Evolutionary conservation across 139 green algal species (phyloP).

Genomic region (Asterochloris sp.): DNA sequence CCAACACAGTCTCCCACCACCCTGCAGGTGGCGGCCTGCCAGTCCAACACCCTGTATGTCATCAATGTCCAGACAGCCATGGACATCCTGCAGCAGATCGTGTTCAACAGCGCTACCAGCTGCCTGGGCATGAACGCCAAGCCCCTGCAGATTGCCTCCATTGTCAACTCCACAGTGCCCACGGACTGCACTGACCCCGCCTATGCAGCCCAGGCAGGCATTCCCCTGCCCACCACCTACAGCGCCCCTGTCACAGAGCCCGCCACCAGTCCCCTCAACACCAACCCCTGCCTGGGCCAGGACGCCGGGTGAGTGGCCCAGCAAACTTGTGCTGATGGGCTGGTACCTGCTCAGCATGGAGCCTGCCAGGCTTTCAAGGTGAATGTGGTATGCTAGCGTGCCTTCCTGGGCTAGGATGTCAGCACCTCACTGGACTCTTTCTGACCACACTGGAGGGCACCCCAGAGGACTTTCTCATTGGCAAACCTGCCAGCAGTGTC

Average conservation of each 20-base stretch:
- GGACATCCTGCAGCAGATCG: slow-evolving; percentile 2
- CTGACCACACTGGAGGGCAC: no score
- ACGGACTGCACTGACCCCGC: neutral
- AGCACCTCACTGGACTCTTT: no score
- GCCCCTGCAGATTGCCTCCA: neutral
- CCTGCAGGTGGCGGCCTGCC: slow-evolving; percentile 17
- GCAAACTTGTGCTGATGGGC: no score
- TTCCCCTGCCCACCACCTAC: slow-evolving; percentile 7
- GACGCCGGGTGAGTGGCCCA: neutral
- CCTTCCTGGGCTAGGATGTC: no score
- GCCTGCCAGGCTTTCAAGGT: neutral
- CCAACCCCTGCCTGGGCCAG: slow-evolving; percentile 13
- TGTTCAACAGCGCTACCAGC: slow-evolving; percentile 10
- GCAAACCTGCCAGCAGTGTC: no score
- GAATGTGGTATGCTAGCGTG: no score
- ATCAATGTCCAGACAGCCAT: slow-evolving; percentile 1
- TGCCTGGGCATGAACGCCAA: slow-evolving; percentile 3
- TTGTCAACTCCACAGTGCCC: slow-evolving; percentile 7
- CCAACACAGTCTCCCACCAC: neutral
- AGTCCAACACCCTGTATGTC: slow-evolving; percentile 1
- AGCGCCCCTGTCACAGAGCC: neutral
- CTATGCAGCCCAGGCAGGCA: slow-evolving; percentile 12
- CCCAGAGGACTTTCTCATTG: no score
- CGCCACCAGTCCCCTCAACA: neutral
- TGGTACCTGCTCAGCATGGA: neutral